These are phyloP conservation scores for Cordyceps tenuipes DNA, from an alignment of 2,329 filamentous ascomycete genomes.

Conservation along the genomic window DNA sequence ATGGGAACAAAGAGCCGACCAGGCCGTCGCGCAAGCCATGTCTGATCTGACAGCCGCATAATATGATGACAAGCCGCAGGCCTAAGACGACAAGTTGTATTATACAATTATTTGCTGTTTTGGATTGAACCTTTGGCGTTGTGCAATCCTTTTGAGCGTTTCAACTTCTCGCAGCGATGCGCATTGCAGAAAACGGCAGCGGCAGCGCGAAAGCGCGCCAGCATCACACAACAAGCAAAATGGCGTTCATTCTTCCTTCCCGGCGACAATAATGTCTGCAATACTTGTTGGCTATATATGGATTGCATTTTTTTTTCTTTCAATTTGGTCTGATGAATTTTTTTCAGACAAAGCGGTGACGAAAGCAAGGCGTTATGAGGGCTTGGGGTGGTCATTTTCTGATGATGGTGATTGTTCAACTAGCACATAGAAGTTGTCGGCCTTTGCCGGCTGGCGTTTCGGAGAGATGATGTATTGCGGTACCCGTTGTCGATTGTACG, in stretches of 20 bases:
- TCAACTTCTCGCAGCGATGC: constrained; percentile 15
- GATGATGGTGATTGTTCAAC: neutral
- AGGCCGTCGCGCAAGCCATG: constrained; percentile 72
- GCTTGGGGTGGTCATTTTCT: constrained; percentile 3
- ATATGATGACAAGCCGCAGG: constrained; percentile 20
- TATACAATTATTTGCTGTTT: neutral
- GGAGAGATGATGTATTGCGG: neutral
- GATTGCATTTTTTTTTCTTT: constrained; percentile 7
- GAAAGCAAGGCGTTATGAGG: constrained; percentile 6
- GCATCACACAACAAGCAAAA: constrained; percentile 9
- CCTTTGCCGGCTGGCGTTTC: neutral
- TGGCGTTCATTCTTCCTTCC: constrained; percentile 9
- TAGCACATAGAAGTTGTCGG: neutral
- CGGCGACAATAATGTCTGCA: constrained; percentile 1
- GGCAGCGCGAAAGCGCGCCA: neutral
- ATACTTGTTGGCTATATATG: constrained; percentile 15
- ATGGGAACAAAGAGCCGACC: constrained; percentile 68
- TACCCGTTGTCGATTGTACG: neutral
- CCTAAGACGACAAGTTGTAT: constrained; percentile 14
- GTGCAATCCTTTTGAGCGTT: neutral
- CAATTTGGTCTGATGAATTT: constrained; percentile 12
- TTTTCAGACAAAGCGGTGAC: neutral
- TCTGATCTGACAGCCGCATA: constrained; percentile 41
- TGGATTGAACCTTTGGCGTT: constrained; percentile 7
- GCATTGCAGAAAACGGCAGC: constrained; percentile 18